These are phyloP conservation scores for Colletotrichum neosansevieriae DNA, from an alignment of 2,329 filamentous ascomycete genomes.

Conservation along the genomic window DNA sequence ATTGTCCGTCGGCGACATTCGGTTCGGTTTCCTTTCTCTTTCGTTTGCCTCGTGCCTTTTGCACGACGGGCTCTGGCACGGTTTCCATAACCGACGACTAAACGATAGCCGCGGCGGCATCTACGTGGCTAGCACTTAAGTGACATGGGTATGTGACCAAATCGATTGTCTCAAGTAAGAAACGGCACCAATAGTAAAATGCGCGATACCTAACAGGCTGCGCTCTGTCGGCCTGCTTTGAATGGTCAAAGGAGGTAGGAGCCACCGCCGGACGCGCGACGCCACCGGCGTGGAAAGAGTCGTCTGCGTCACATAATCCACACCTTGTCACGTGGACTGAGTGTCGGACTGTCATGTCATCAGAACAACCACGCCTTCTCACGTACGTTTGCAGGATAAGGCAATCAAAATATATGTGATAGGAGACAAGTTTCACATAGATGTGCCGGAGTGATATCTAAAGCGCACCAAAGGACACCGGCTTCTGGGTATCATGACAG, in stretches of 20 bases:
- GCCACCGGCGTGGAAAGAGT: constrained; percentile 19
- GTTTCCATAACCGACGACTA: neutral
- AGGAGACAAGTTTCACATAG: neutral
- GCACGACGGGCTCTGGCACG: neutral
- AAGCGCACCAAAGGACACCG: constrained; percentile 21
- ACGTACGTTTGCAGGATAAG: neutral
- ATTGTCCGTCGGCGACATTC: too few relatives aligned
- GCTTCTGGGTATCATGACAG: constrained; percentile 29
- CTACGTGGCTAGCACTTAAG: neutral
- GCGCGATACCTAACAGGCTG: neutral
- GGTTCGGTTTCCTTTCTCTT: constrained; percentile 34
- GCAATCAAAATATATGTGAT: neutral
- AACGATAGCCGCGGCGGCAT: neutral
- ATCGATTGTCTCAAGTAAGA: neutral
- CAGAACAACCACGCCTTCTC: too few relatives aligned
- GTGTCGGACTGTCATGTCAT: too few relatives aligned
- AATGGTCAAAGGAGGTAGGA: neutral
- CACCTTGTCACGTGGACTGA: constrained; percentile 53
- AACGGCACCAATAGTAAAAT: neutral
- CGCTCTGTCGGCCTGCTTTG: neutral
- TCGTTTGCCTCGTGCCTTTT: constrained; percentile 29
- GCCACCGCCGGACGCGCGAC: neutral
- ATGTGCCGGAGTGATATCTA: constrained; percentile 22
- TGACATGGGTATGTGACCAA: neutral
- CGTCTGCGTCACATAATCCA: constrained; percentile 49